Evolutionary conservation across 148 eudicot species (phyloP).

Genomic region (Suaeda aralocaspica): DNA sequence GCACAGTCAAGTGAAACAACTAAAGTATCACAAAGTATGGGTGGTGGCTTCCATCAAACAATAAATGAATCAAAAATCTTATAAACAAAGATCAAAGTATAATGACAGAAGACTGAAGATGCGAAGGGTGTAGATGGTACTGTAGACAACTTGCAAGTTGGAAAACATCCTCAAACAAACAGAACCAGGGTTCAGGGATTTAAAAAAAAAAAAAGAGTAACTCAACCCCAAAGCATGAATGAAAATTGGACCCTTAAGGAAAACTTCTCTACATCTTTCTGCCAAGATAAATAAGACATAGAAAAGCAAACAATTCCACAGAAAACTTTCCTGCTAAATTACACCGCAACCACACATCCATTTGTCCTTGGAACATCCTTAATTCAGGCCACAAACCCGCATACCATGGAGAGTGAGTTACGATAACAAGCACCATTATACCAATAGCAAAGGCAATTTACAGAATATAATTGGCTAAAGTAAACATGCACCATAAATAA

Average conservation of each 20-base stretch:
- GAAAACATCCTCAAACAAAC: not conserved
- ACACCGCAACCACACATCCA: not conserved
- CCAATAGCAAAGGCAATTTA: not conserved
- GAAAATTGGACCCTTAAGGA: not conserved
- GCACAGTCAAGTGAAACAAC: slow-evolving; percentile 22
- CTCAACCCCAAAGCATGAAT: not conserved
- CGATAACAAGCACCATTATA: not conserved
- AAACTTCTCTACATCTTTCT: not conserved
- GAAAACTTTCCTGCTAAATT: not conserved
- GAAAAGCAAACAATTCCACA: not conserved
- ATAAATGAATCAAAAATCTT: not conserved
- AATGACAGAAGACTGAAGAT: not conserved
- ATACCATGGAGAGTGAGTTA: not conserved
- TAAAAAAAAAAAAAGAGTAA: not conserved
- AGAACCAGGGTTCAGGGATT: not conserved
- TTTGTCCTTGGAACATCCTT: not conserved
- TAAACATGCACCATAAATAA: not conserved
- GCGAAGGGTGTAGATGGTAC: slow-evolving; percentile 4
- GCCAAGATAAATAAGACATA: not conserved
- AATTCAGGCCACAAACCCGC: not conserved
- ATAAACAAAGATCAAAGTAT: slow-evolving; percentile 1
- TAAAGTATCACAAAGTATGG: not conserved
- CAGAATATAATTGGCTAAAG: not conserved
- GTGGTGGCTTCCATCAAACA: slow-evolving; percentile 1
- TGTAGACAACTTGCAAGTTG: not conserved